Conservation (phyloP, 1,284 basidiomycete genomes). For the Lentinus polychrous region DNA sequence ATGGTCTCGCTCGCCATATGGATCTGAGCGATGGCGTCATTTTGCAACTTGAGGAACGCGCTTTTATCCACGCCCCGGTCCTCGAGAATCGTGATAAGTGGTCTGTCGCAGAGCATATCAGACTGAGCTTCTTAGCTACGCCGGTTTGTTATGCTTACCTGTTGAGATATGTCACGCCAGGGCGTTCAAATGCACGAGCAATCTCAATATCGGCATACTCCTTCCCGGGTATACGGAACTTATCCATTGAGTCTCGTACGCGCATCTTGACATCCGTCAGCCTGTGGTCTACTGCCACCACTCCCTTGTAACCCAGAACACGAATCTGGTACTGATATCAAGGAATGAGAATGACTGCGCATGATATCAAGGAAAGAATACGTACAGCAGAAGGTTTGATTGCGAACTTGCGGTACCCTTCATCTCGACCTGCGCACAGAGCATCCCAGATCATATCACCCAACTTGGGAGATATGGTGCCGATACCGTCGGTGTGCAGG, state of each 20-base stretch:
- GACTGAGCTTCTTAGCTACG: not conserved
- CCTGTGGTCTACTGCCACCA: constrained; percentile 54
- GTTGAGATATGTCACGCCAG: constrained; percentile 56
- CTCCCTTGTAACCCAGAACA: constrained; percentile 72
- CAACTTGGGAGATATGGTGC: constrained; percentile 61
- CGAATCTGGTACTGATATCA: constrained; percentile 63
- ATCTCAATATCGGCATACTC: constrained; percentile 62
- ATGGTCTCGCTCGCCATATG: constrained; percentile 50
- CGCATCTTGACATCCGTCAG: constrained; percentile 54
- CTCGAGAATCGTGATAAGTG: constrained; percentile 67
- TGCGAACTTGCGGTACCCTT: constrained; percentile 22
- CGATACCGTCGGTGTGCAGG: constrained; percentile 69
- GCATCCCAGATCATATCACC: constrained; percentile 51
- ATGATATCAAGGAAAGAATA: constrained; percentile 8
- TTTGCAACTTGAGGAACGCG: constrained; percentile 51
- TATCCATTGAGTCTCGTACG: constrained; percentile 64
- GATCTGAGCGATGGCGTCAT: constrained; percentile 42
- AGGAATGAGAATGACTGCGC: not conserved
- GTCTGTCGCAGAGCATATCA: constrained; percentile 29
- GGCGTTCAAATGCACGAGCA: constrained; percentile 50
- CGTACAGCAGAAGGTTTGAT: constrained; percentile 55
- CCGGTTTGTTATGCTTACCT: constrained; percentile 32
- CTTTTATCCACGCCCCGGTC: constrained; percentile 49
- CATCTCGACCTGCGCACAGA: constrained; percentile 38
- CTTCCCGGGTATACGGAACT: constrained; percentile 48